phyloP scores from a whole-genome alignment of 1,284 basidiomycete species.

The Trametes sp. region DNA sequence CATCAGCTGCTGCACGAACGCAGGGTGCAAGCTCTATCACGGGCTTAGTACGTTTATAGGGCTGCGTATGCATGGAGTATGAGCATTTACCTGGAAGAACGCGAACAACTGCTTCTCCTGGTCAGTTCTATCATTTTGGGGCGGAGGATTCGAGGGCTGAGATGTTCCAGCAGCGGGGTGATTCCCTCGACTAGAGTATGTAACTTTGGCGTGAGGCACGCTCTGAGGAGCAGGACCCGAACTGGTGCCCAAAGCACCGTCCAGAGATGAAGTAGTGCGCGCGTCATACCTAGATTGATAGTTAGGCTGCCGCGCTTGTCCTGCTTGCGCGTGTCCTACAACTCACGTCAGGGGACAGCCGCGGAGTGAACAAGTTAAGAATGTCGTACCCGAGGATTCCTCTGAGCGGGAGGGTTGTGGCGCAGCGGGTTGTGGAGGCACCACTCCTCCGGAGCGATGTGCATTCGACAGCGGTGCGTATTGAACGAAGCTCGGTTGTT shows the following conservation, averaged over 20 bases:
- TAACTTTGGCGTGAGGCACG: conserved; percentile 20
- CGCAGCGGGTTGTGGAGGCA: neutral
- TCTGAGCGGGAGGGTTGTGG: neutral
- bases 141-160: neutral
- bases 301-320: neutral
- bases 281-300: conserved; percentile 13
- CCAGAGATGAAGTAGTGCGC: conserved; percentile 10
- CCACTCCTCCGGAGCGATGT: no score
- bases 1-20: conserved; percentile 4
- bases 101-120: conserved; percentile 14
- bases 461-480: neutral
- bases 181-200: conserved; percentile 8
- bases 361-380: neutral
- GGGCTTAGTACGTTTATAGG: neutral
- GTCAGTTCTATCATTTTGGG: neutral
- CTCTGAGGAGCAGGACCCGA: conserved; percentile 5
- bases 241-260: conserved; percentile 15
- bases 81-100: conserved; percentile 15
- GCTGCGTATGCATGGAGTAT: neutral
- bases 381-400: neutral
- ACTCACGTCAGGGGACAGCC: neutral
- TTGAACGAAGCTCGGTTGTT: neutral
- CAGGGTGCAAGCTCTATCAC: conserved; percentile 5
- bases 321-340: neutral
- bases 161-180: neutral